Base-by-base conservation (phyloP, 2,329 filamentous ascomycete species). In the Dothistroma septosporum region DNA sequence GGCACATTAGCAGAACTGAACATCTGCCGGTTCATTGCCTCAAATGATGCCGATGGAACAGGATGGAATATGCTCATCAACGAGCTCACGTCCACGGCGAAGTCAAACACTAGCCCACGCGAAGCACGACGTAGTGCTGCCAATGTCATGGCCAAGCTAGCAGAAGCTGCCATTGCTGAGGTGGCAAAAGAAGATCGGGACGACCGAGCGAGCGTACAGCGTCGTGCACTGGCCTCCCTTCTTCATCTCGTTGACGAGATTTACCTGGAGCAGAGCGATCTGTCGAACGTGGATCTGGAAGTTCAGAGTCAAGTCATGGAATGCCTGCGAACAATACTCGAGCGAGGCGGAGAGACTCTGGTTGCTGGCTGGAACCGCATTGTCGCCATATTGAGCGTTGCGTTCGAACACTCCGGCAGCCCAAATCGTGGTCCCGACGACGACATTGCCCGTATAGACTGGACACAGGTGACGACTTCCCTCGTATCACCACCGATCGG, bases 291-390 rank as follows among this genome's bases (percentile, higher is more conserved):
- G 0, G 73, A 74, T 49, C 61, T 74, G 35, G 77, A 81, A 11
- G 84, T 94, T 19, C 91, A 95, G 71, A 78, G 85, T n/a, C 85
- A 88, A 50, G 81, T 93, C 12, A 79, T 96, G 2, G 16, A 79
- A 91, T 52, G 84, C 82, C 59, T 82, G 79, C 64, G 85, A 88
- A 16, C 78, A 91, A 33, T 97, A 21, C 81, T 99, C 1, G 93
- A 97, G 70, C 88, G 92, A 64, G 93, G 89, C 68, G 94, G 93
- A 9, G 92, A 99, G 71, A 87, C 85, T 0, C 82, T 97, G 6
- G 80, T 89, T 14, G 87, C 86, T 65, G 92, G 92, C 4, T 99
- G 94, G 94, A 85, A 89, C 53, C 83, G 91, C 53, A 87, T 91
- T 0, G 94, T 99, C 66, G 86, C 90, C 49, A 88, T 97, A 63